These are phyloP conservation scores for Porcisia deanei DNA, from an alignment of 208 protist genomes.

Conservation along the genomic window DNA sequence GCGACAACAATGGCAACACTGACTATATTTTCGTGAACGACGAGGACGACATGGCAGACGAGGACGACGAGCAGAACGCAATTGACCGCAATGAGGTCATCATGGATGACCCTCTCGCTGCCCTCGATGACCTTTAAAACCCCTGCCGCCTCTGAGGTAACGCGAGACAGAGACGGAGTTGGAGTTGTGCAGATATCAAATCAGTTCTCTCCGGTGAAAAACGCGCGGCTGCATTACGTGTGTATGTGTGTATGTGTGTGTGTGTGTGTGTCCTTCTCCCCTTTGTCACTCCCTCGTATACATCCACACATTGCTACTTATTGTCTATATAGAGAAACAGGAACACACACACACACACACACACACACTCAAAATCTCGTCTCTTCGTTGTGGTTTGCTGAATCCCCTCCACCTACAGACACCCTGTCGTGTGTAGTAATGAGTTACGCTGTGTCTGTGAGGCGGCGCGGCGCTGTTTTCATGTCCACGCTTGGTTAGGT, in stretches of 20 bases:
- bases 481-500: background rate
- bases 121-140: constrained; percentile 68
- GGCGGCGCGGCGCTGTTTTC: constrained; percentile 21
- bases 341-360: too few relatives aligned
- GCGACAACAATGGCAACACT: constrained; percentile 48
- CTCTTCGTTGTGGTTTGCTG: too few relatives aligned
- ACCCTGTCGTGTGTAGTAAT: constrained; percentile 23
- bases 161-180: background rate
- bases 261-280: background rate
- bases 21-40: constrained; percentile 86
- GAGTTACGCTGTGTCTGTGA: constrained; percentile 15
- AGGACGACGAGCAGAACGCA: constrained; percentile 51
- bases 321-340: too few relatives aligned
- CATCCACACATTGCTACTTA: background rate
- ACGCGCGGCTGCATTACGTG: background rate
- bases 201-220: background rate
- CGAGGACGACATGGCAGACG: constrained; percentile 53
- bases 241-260: background rate
- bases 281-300: background rate
- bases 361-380: too few relatives aligned
- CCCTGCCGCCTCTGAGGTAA: background rate
- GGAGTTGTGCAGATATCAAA: background rate
- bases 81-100: constrained; percentile 74
- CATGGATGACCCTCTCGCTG: constrained; percentile 71
- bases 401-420: constrained; percentile 10